phyloP scores from a whole-genome alignment of 2,329 filamentous ascomycete genomes.

The Emergomyces orientalis region DNA sequence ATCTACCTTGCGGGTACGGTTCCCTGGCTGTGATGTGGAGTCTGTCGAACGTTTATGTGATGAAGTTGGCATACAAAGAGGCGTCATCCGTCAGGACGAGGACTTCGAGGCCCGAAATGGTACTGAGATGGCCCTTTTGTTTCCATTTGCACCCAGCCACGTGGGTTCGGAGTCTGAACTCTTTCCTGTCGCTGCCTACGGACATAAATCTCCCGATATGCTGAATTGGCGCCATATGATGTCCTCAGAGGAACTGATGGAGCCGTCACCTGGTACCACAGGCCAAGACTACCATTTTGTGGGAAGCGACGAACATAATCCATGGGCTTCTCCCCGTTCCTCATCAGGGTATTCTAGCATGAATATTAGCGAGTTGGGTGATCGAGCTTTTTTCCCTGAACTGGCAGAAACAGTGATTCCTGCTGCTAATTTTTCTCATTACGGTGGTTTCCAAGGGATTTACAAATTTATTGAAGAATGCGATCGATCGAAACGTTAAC shows the following conservation, averaged over 20 bases:
- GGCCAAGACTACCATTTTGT: slow-evolving; percentile 33
- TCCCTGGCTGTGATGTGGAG: slow-evolving; percentile 78
- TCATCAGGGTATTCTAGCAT: slow-evolving; percentile 51
- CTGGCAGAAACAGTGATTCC: slow-evolving; percentile 28
- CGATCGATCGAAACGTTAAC: slow-evolving; percentile 40
- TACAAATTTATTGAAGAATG: slow-evolving; percentile 57
- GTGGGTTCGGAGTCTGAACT: slow-evolving; percentile 36
- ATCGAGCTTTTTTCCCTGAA: slow-evolving; percentile 33
- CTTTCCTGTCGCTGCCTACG: slow-evolving; percentile 36
- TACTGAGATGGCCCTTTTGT: slow-evolving; percentile 65
- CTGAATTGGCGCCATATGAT: slow-evolving; percentile 53
- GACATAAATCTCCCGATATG: slow-evolving; percentile 28
- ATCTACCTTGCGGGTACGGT: slow-evolving; percentile 66
- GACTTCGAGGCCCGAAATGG: slow-evolving; percentile 61
- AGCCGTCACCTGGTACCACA: slow-evolving; percentile 20
- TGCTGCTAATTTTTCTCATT: slow-evolving; percentile 39
- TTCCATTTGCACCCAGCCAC: slow-evolving; percentile 69
- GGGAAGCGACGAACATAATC: slow-evolving; percentile 41
- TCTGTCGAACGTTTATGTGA: slow-evolving; percentile 76
- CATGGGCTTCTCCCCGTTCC: slow-evolving; percentile 38
- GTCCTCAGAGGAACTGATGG: slow-evolving; percentile 30
- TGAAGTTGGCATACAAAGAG: slow-evolving; percentile 75
- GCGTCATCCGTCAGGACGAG: slow-evolving; percentile 67
- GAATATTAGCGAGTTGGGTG: slow-evolving; percentile 44
- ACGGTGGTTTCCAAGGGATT: slow-evolving; percentile 56